Conservation (phyloP, 371 early-diverging fungal species). For the Mucor racemosus region DNA sequence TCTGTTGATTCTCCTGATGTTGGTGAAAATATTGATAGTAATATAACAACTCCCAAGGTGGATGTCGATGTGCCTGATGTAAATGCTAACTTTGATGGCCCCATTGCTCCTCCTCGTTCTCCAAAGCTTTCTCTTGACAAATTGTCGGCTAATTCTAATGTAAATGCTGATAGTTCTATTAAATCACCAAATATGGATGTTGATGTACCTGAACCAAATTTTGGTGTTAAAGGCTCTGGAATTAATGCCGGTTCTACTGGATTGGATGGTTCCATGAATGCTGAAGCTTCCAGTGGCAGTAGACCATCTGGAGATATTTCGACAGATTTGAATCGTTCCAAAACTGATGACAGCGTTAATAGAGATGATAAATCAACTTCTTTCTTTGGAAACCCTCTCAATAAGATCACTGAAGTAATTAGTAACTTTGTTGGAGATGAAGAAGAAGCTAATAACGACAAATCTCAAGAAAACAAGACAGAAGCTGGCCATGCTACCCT, state of each 20-base stretch:
- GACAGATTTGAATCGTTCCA: not conserved
- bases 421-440: not conserved
- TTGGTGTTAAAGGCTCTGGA: not conserved
- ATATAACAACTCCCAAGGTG: not conserved
- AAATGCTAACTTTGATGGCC: not conserved
- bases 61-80: not conserved
- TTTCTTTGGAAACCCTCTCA: not conserved
- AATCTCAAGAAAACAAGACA: not conserved
- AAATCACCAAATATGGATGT: not conserved
- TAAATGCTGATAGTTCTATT: not conserved
- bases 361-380: not conserved
- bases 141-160: not conserved
- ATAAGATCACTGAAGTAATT: not conserved
- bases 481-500: not conserved
- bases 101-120: not conserved
- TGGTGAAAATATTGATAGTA: not conserved
- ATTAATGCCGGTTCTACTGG: not conserved
- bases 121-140: not conserved
- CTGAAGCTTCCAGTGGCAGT: not conserved
- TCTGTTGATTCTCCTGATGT: not conserved
- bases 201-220: not conserved
- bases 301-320: not conserved
- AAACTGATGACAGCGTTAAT: not conserved
- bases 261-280: not conserved
- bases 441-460: not conserved